phyloP scores from a whole-genome alignment of 192 early-diverging fungal genomes.

The Umbelopsis vinacea region DNA sequence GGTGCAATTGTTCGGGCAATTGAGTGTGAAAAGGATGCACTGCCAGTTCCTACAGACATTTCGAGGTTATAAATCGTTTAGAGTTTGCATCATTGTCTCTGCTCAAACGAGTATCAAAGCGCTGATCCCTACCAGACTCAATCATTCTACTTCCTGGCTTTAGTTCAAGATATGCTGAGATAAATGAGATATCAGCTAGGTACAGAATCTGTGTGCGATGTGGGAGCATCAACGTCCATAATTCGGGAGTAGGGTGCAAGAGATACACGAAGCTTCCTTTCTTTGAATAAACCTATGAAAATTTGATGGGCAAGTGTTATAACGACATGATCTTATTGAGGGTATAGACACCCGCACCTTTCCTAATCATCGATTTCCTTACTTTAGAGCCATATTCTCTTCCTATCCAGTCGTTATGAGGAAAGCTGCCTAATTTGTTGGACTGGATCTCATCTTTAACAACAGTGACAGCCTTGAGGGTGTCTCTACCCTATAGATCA shows the following conservation, averaged over 20 bases:
- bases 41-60: slow-evolving; percentile 71
- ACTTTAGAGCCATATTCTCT: slow-evolving; percentile 84
- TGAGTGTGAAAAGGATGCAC: slow-evolving; percentile 97
- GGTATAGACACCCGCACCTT: not conserved
- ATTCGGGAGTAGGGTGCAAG: slow-evolving; percentile 90
- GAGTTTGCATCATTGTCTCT: not conserved
- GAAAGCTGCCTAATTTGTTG: slow-evolving; percentile 83
- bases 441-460: slow-evolving; percentile 63
- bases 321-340: not conserved
- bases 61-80: not conserved
- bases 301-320: not conserved
- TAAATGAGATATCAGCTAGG: slow-evolving; percentile 91
- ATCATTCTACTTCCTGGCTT: slow-evolving; percentile 84
- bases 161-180: slow-evolving; percentile 80
- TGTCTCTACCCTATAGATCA: slow-evolving; percentile 63
- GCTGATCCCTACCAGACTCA: slow-evolving; percentile 67
- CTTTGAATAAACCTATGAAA: not conserved
- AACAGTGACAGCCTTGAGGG: slow-evolving; percentile 68
- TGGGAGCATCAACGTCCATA: slow-evolving; percentile 92
- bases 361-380: not conserved
- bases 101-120: not conserved
- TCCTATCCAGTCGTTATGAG: slow-evolving; percentile 85
- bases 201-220: slow-evolving; percentile 98
- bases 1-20: slow-evolving; percentile 88
- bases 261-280: slow-evolving; percentile 77